phyloP scores from a whole-genome alignment of 768 basidiomycete species.

The Leucocoprinus sp. region DNA sequence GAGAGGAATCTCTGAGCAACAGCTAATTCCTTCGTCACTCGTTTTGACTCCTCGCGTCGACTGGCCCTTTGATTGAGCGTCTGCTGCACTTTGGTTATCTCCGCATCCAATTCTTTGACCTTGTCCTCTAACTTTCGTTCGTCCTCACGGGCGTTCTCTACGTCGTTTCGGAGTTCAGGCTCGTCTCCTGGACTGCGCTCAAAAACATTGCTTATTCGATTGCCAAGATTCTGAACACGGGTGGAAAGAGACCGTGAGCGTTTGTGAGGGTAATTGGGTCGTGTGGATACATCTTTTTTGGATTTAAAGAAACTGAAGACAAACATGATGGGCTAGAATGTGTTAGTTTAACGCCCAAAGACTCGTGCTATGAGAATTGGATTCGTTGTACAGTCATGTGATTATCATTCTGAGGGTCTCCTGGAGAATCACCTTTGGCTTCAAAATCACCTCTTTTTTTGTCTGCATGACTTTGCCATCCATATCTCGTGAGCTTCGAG shows the following conservation, averaged over 20 bases:
- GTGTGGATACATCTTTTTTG: no score
- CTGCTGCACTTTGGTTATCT: conserved; percentile 15
- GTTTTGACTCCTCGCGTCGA: conserved; percentile 20
- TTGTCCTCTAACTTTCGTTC: neutral
- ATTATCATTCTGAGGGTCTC: conserved; percentile 13
- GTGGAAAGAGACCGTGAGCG: neutral
- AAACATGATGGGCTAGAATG: neutral
- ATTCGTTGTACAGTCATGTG: neutral
- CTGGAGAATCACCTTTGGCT: conserved; percentile 14
- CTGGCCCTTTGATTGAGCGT: conserved; percentile 15
- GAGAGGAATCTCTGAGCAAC: conserved; percentile 35
- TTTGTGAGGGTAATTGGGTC: neutral
- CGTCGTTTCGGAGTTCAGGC: neutral
- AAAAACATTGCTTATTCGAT: neutral
- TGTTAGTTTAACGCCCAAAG: neutral
- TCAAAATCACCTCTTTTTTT: conserved; percentile 4
- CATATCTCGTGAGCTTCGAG: conserved; percentile 1
- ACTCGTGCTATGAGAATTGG: neutral
- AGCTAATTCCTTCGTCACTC: conserved; percentile 29
- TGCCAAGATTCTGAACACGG: neutral
- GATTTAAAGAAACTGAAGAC: no score
- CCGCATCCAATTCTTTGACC: conserved; percentile 4
- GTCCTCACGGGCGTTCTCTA: neutral
- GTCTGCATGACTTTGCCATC: conserved; percentile 5
- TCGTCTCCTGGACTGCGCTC: neutral